Base-by-base conservation (phyloP, 2,329 filamentous ascomycete genomes). In the Dendrostoma leiphaemia region DNA sequence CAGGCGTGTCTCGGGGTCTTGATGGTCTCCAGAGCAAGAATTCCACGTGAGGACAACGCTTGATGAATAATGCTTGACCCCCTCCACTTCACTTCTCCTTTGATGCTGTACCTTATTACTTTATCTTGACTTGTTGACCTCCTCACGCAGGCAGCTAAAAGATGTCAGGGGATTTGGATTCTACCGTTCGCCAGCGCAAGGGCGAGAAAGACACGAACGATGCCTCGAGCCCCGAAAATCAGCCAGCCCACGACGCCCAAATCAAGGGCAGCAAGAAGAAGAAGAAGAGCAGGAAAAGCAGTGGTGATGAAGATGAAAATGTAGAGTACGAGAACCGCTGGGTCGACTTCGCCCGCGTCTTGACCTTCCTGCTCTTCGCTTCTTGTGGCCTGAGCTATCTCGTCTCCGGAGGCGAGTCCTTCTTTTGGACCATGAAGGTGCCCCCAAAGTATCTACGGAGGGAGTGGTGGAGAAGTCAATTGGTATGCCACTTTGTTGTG, bases 301-400 rank as follows among this genome's bases (percentile, higher is more conserved):
- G 88, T 55, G 82, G 87, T 23, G 88, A 91, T 66, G 83, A 88
- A 54, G 82, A 87, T 26, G 88, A 91, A 66, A n/a, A n/a, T n/a
- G 86, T 92, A 43, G 64, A 63, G 23, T 77, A 77, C 61, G 50
- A 53, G 19, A 75, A 67, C 57, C 72, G 73, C 10, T 79, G 72
- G 71, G 72, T 91, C 31, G 90, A 93, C 67, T 69, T 89, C 50
- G 70, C 91, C 56, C 86, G 89, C 29, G 78, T 92, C 28, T 64
- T 91, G 43, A 79, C 79, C 29, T 89, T 89, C 51, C 69, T 92
- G 13, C 61, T 87, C 31, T 62, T 90, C 40, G 81, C 86, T 44
- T 89, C 84, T 23, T 83, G 79, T 63, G 85, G 81, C 17, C 75
- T 92, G 51, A 91, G 88, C 72, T 93, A 92, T 71, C 82, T 92